Evolutionary conservation across 1,139 yeast species (phyloP).

Genomic region (Saccharomyces hybrid): DNA sequence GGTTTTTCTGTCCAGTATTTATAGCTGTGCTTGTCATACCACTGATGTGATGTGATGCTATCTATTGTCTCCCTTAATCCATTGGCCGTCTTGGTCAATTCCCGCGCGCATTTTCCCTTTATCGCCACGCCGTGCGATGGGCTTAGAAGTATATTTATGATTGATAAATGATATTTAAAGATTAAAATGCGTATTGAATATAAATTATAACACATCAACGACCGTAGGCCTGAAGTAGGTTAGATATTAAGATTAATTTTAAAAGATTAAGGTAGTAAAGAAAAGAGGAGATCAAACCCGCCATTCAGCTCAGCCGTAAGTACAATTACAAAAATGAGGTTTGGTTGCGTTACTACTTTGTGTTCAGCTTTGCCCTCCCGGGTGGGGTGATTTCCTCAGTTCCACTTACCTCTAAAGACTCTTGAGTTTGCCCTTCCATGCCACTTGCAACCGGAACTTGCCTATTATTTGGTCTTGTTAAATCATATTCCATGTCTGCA

Average conservation of each 20-base stretch:
- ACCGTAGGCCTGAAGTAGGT: neutral
- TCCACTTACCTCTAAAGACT: neutral
- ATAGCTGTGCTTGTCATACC: neutral
- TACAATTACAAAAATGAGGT: neutral
- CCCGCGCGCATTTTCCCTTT: conserved; percentile 1
- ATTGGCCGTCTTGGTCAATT: neutral
- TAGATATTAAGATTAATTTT: neutral
- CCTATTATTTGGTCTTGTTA: neutral
- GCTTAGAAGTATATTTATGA: neutral
- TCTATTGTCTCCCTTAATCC: neutral
- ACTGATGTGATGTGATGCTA: neutral
- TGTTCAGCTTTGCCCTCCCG: neutral
- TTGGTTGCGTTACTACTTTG: neutral
- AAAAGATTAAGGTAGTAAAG: neutral
- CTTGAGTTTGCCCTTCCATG: neutral
- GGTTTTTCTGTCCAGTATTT: neutral
- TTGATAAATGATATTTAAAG: neutral
- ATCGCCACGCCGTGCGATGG: neutral
- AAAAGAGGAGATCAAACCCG: neutral
- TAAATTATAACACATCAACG: neutral
- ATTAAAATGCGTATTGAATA: neutral
- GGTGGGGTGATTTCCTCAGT: neutral
- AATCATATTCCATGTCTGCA: neutral
- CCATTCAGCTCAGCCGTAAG: neutral
- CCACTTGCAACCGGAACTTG: neutral